These are phyloP conservation scores for Fusarium lyarnte DNA, from an alignment of 2,329 filamentous ascomycete species.

Conservation along the genomic window DNA sequence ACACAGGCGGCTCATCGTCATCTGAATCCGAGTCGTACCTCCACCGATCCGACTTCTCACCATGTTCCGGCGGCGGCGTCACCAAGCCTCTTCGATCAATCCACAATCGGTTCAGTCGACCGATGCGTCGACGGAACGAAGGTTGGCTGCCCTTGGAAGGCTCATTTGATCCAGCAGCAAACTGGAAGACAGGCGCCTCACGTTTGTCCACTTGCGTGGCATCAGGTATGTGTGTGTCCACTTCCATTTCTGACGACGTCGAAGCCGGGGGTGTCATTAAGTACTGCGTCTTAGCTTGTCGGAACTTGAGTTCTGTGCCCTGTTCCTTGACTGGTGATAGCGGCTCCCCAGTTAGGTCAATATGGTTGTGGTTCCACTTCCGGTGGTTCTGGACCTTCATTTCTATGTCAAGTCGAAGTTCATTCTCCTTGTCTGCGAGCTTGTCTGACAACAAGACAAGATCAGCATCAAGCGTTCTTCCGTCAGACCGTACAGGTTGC, in stretches of 20 bases:
- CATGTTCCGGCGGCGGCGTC: constrained; percentile 58
- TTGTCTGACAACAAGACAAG: constrained; percentile 80
- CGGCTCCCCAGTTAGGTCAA: constrained; percentile 87
- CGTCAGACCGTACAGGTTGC: constrained; percentile 74
- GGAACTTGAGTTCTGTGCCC: constrained; percentile 70
- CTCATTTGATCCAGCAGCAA: constrained; percentile 55
- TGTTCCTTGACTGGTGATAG: constrained; percentile 80
- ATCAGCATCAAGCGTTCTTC: constrained; percentile 79
- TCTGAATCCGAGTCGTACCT: constrained; percentile 91
- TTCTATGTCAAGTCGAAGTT: constrained; percentile 84
- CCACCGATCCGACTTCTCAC: constrained; percentile 72
- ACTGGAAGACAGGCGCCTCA: constrained; percentile 55
- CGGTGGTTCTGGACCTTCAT: constrained; percentile 87
- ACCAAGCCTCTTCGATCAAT: constrained; percentile 82
- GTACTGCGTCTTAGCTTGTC: constrained; percentile 77
- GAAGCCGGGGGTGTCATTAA: constrained; percentile 72
- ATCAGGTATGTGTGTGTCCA: constrained; percentile 60
- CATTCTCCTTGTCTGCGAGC: constrained; percentile 81
- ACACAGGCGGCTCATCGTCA: constrained; percentile 79
- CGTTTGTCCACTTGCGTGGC: constrained; percentile 53
- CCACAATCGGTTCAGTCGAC: constrained; percentile 84
- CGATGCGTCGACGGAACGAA: constrained; percentile 84
- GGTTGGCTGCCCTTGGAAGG: constrained; percentile 59
- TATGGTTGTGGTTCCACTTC: constrained; percentile 89
- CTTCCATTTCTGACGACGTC: constrained; percentile 65